Percentiles rank a stretch among this genome's conserved stretches.
phyloP scores from a whole-genome alignment of 345 rosid genomes.

The Syzygium aqueum region DNA sequence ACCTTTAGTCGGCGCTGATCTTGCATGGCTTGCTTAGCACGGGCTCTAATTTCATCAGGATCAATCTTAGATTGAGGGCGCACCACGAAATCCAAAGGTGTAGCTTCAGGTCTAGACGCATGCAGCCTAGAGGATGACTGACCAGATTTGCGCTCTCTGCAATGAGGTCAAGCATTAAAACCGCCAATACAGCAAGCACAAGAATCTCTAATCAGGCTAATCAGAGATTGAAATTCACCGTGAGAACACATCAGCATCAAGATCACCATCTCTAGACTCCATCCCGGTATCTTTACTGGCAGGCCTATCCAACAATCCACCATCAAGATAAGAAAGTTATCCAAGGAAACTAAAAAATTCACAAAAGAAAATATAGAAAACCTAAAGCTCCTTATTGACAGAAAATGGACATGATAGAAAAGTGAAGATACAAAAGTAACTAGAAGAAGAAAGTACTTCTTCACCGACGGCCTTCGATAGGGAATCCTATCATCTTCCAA shows the following conservation, averaged over 20 bases:
- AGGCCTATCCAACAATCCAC: slow-evolving; percentile 36
- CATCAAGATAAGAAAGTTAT: background rate
- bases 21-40: slow-evolving; percentile 69
- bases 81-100: slow-evolving; percentile 80
- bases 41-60: slow-evolving; percentile 76
- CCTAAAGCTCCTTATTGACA: background rate
- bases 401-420: background rate
- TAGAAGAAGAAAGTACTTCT: slow-evolving; percentile 36
- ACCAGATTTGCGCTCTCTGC: slow-evolving; percentile 61
- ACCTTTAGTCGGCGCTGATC: slow-evolving; percentile 98
- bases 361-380: background rate
- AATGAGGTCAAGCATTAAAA: background rate
- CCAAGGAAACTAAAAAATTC: background rate
- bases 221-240: slow-evolving; percentile 34
- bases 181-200: background rate
- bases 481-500: slow-evolving; percentile 70
- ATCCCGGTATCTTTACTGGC: slow-evolving; percentile 46
- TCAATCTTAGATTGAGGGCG: slow-evolving; percentile 98
- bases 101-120: slow-evolving; percentile 91
- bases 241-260: slow-evolving; percentile 59
- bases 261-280: slow-evolving; percentile 88
- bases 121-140: slow-evolving; percentile 60
- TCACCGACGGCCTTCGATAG: slow-evolving; percentile 61
- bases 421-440: background rate
- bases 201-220: background rate